These are phyloP conservation scores for Closterium sp. DNA, from an alignment of 139 green algal species.

Conservation along the genomic window DNA sequence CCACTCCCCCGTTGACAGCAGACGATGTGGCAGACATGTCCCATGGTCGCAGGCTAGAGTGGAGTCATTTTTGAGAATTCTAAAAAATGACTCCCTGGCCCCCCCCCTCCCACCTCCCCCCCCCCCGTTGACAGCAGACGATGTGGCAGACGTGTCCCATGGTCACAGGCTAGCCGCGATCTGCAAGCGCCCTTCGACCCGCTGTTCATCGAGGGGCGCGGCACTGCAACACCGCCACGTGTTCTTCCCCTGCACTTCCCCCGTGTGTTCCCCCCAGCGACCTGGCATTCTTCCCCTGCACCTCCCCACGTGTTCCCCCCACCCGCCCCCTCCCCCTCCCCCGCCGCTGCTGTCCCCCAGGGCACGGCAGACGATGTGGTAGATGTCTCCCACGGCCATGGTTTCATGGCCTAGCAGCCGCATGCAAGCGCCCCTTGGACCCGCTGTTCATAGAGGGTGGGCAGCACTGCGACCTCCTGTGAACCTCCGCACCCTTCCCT, in stretches of 20 bases:
- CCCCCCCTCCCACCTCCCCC: no score
- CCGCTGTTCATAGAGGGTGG: conserved; percentile 72
- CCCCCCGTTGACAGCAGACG: conserved; percentile 52
- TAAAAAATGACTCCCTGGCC: no score
- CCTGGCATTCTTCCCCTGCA: no score
- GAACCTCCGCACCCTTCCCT: no score
- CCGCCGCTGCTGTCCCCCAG: conserved; percentile 21
- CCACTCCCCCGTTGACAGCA: conserved; percentile 24
- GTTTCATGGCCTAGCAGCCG: conserved; percentile 57
- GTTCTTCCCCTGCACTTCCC: no score
- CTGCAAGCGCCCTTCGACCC: conserved; percentile 59
- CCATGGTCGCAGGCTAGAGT: no score
- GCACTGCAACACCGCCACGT: no score
- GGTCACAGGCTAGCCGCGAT: background rate
- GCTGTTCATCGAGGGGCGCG: conserved; percentile 68
- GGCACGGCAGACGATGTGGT: conserved; percentile 73
- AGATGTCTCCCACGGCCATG: conserved; percentile 57
- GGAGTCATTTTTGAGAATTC: no score
- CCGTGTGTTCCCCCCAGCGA: background rate
- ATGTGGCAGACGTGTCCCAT: conserved; percentile 72
- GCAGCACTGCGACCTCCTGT: conserved; percentile 59
- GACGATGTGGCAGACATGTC: conserved; percentile 77
- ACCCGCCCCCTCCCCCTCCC: no score
- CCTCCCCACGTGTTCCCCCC: background rate
- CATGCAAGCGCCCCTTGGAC: conserved; percentile 56